phyloP scores from a whole-genome alignment of 2,329 filamentous ascomycete species.

The Sporothrix pseudoabietina region DNA sequence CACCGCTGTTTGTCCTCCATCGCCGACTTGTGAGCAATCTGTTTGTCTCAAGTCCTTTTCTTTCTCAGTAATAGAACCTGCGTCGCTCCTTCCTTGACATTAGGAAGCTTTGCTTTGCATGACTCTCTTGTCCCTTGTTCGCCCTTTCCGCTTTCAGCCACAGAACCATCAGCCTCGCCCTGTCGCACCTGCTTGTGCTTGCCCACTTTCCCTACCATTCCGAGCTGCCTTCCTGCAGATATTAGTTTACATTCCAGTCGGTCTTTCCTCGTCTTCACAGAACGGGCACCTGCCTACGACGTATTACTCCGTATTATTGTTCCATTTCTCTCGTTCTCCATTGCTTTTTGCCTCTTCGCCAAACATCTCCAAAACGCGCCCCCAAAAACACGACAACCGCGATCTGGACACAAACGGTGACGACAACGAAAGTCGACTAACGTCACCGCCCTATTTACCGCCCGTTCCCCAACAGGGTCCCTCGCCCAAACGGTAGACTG shows the following conservation, averaged over 20 bases:
- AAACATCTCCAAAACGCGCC: slow-evolving; percentile 6
- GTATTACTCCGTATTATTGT: background rate
- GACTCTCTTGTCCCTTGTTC: background rate
- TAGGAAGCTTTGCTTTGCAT: background rate
- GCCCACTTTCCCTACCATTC: slow-evolving; percentile 28
- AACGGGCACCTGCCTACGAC: background rate
- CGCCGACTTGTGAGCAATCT: background rate
- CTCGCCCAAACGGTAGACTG: background rate
- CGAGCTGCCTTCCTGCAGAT: slow-evolving; percentile 21
- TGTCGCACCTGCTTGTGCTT: slow-evolving; percentile 18
- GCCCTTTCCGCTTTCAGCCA: slow-evolving; percentile 24
- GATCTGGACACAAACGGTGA: slow-evolving; percentile 4
- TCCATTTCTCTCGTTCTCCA: background rate
- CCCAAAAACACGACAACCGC: background rate
- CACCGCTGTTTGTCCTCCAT: background rate
- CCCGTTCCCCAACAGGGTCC: background rate
- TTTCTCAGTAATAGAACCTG: background rate
- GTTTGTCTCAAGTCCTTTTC: background rate
- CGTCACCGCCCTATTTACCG: slow-evolving; percentile 14
- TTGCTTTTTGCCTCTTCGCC: slow-evolving; percentile 1
- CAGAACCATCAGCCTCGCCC: slow-evolving; percentile 7
- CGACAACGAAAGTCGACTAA: background rate
- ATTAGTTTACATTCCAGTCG: slow-evolving; percentile 23
- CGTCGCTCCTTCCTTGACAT: background rate
- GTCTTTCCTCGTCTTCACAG: slow-evolving; percentile 18